phyloP scores from a whole-genome alignment of 78 protist genomes.

The Isochrysis galbana region DNA sequence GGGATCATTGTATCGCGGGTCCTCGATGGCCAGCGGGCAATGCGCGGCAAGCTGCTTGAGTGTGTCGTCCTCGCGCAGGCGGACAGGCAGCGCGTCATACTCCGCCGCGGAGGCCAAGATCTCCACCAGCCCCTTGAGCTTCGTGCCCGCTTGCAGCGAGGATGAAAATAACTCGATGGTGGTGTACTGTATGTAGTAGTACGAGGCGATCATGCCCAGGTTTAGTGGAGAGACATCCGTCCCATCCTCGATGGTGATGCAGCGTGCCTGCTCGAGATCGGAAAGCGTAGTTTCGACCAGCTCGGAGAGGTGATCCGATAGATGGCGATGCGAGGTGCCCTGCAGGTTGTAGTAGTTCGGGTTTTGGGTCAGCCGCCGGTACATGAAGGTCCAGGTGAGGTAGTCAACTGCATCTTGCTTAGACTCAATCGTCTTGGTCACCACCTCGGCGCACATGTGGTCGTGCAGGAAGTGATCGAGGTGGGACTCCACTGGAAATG shows the following conservation, averaged over 20 bases:
- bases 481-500: conserved; percentile 96
- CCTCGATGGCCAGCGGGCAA: conserved; percentile 69
- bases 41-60: conserved; percentile 71
- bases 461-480: conserved; percentile 85
- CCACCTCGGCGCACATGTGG: conserved; percentile 77
- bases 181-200: conserved; percentile 89
- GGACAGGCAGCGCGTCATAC: conserved; percentile 81
- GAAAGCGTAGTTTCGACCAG: conserved; percentile 86
- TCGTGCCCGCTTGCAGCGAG: conserved; percentile 70
- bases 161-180: conserved; percentile 81
- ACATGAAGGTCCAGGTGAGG: conserved; percentile 94
- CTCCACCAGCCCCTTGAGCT: conserved; percentile 77
- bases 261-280: conserved; percentile 73
- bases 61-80: conserved; percentile 83
- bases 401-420: conserved; percentile 92
- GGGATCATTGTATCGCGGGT: conserved; percentile 60
- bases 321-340: conserved; percentile 76
- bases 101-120: conserved; percentile 84
- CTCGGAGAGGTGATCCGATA: conserved; percentile 90
- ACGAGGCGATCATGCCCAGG: conserved; percentile 94
- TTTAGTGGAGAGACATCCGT: conserved; percentile 79
- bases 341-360: conserved; percentile 90
- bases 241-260: conserved; percentile 65
- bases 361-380: conserved; percentile 89
- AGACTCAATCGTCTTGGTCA: conserved; percentile 50